Percentiles rank a stretch among this genome's conserved stretches.
These are phyloP conservation scores for Gastrodia elata DNA, from an alignment of 106 monocot species.

Conservation along the genomic window DNA sequence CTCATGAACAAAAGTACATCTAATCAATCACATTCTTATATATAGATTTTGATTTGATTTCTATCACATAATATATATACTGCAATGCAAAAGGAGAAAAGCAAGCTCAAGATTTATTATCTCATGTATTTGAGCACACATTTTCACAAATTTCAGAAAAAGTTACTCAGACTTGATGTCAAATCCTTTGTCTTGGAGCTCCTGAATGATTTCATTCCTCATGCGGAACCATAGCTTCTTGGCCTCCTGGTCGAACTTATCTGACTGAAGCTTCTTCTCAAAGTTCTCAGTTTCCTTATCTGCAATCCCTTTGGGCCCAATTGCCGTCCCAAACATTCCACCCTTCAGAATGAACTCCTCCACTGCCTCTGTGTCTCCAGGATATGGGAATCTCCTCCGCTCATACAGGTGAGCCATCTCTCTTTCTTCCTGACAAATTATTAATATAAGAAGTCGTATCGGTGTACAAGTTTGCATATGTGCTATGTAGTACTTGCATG, in stretches of 20 bases:
- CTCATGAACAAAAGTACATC: too few relatives aligned
- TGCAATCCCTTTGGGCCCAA: slow-evolving; percentile 72
- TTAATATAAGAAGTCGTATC: too few relatives aligned
- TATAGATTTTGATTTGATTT: too few relatives aligned
- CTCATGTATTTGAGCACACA: too few relatives aligned
- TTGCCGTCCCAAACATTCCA: slow-evolving; percentile 68
- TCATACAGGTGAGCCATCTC: slow-evolving; percentile 97
- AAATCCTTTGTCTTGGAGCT: slow-evolving; percentile 91
- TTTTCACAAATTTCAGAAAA: too few relatives aligned
- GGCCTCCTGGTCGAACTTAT: slow-evolving; percentile 95
- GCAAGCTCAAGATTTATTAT: too few relatives aligned
- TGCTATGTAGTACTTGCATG: too few relatives aligned
- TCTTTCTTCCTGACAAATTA: slow-evolving; percentile 99
- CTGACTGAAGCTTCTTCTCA: slow-evolving; percentile 70
- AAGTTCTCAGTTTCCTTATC: slow-evolving; percentile 66
- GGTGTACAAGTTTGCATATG: too few relatives aligned
- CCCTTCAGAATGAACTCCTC: slow-evolving; percentile 91
- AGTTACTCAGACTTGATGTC: slow-evolving; percentile 50
- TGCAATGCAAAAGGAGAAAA: too few relatives aligned
- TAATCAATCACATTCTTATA: too few relatives aligned
- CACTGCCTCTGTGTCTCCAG: slow-evolving; percentile 81
- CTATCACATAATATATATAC: too few relatives aligned
- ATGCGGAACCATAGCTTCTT: slow-evolving; percentile 93
- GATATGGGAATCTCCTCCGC: slow-evolving; percentile 74
- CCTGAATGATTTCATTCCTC: slow-evolving; percentile 90